Percentiles rank a stretch among this genome's conserved stretches.
phyloP scores from a whole-genome alignment of 257 asterid genomes.

The Scutellaria minor region DNA sequence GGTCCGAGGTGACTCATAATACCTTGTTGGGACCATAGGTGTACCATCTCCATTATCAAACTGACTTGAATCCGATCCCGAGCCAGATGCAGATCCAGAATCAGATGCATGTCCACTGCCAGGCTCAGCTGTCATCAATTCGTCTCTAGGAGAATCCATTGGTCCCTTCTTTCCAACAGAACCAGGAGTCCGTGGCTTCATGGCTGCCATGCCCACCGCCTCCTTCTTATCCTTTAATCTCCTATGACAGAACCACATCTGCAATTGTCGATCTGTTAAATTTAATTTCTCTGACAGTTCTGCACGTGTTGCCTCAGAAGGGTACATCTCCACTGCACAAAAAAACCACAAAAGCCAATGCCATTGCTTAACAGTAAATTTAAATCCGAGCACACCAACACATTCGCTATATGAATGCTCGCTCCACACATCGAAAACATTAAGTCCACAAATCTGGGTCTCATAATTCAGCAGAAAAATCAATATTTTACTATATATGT shows the following conservation, averaged over 20 bases:
- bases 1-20: slow-evolving; percentile 68
- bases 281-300: slow-evolving; percentile 74
- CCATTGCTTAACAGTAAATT: slow-evolving; percentile 25
- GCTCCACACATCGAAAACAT: slow-evolving; percentile 5
- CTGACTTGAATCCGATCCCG: slow-evolving; percentile 84
- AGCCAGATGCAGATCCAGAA: slow-evolving; percentile 63
- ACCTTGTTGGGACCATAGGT: slow-evolving; percentile 58
- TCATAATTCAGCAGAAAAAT: slow-evolving; percentile 29
- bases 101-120: slow-evolving; percentile 61
- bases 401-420: background rate
- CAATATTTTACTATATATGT: slow-evolving; percentile 12
- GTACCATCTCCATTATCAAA: slow-evolving; percentile 66
- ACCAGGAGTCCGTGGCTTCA: slow-evolving; percentile 57
- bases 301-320: slow-evolving; percentile 89
- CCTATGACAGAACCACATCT: slow-evolving; percentile 99
- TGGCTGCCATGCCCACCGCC: slow-evolving; percentile 58
- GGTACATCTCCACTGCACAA: slow-evolving; percentile 85
- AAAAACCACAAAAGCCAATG: slow-evolving; percentile 27
- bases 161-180: slow-evolving; percentile 54
- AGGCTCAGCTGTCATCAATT: slow-evolving; percentile 55
- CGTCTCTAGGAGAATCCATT: slow-evolving; percentile 61
- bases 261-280: slow-evolving; percentile 91
- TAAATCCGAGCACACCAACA: slow-evolving; percentile 24
- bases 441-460: background rate
- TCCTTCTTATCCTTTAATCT: slow-evolving; percentile 97